Evolutionary conservation across 176 grass and related monocot genomes (phyloP).

Genomic region (Aegilops speltoides): DNA sequence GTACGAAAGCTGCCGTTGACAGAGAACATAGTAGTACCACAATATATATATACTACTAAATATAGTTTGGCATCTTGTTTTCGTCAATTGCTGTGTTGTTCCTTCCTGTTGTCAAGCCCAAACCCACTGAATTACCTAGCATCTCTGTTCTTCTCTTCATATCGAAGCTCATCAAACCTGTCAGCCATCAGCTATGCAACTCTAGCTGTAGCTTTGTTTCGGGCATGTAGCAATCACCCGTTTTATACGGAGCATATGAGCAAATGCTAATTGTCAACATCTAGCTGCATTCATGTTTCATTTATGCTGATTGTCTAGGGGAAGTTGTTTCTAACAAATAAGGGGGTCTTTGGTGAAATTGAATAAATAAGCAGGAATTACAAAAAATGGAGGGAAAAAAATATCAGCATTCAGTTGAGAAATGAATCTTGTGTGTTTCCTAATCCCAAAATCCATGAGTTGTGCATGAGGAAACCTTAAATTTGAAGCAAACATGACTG

Average conservation of each 20-base stretch:
- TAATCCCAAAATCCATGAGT: not conserved
- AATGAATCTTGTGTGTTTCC: not conserved
- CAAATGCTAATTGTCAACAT: not conserved
- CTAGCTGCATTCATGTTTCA: not conserved
- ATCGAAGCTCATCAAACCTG: not conserved
- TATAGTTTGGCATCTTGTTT: slow-evolving; percentile 22
- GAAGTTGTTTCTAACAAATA: not conserved
- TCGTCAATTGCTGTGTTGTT: slow-evolving; percentile 9
- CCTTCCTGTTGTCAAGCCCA: slow-evolving; percentile 14
- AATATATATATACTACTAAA: not conserved
- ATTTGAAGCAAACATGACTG: not conserved
- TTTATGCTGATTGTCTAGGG: not conserved
- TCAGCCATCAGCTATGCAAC: not conserved
- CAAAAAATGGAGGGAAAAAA: not conserved
- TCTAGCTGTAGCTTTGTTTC: slow-evolving; percentile 18
- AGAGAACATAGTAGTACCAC: not conserved
- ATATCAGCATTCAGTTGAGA: not conserved
- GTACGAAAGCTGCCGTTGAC: slow-evolving; percentile 5
- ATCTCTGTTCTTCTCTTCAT: not conserved
- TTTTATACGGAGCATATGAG: not conserved
- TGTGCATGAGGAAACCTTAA: not conserved
- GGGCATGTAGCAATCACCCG: not conserved
- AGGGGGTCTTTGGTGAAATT: too few relatives aligned
- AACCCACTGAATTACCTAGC: slow-evolving; percentile 17
- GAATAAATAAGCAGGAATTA: not conserved